Evolutionary conservation across 345 rosid genomes (phyloP).

Genomic region (Murraya koenigii): DNA sequence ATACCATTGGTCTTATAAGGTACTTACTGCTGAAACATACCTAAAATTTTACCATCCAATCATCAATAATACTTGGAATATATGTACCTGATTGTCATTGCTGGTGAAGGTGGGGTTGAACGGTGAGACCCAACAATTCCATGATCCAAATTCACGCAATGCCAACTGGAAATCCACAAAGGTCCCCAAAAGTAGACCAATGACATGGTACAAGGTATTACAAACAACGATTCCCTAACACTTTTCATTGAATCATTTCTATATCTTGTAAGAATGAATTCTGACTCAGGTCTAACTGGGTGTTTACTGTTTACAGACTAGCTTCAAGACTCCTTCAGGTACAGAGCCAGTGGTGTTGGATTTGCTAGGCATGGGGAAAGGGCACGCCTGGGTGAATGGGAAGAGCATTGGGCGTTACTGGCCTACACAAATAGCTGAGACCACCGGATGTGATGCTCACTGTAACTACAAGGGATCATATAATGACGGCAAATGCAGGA

Average conservation of each 20-base stretch:
- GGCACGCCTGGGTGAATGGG: slow-evolving; percentile 53
- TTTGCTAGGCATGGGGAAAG: slow-evolving; percentile 46
- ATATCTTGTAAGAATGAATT: too few relatives aligned
- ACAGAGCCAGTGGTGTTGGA: slow-evolving; percentile 40
- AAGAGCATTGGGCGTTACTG: slow-evolving; percentile 45
- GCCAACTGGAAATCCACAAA: slow-evolving; percentile 14
- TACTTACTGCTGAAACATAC: neutral
- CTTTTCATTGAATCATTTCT: too few relatives aligned
- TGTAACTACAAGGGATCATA: slow-evolving; percentile 42
- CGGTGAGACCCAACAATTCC: slow-evolving; percentile 23
- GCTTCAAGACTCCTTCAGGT: slow-evolving; percentile 39
- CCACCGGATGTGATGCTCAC: slow-evolving; percentile 21
- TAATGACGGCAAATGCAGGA: slow-evolving; percentile 20
- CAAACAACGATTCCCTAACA: neutral
- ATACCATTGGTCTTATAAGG: slow-evolving; percentile 25
- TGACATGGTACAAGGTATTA: slow-evolving; percentile 47
- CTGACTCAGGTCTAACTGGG: neutral
- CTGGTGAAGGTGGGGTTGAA: slow-evolving; percentile 23
- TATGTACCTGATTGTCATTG: neutral
- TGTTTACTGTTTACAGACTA: slow-evolving; percentile 23
- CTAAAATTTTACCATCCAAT: neutral
- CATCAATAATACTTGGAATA: neutral
- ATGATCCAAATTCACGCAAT: neutral
- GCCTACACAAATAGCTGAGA: slow-evolving; percentile 23
- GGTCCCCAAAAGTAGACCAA: slow-evolving; percentile 15